These are phyloP conservation scores for Globisporangium carolinianum DNA, from an alignment of 352 stramenopile species.

Conservation along the genomic window DNA sequence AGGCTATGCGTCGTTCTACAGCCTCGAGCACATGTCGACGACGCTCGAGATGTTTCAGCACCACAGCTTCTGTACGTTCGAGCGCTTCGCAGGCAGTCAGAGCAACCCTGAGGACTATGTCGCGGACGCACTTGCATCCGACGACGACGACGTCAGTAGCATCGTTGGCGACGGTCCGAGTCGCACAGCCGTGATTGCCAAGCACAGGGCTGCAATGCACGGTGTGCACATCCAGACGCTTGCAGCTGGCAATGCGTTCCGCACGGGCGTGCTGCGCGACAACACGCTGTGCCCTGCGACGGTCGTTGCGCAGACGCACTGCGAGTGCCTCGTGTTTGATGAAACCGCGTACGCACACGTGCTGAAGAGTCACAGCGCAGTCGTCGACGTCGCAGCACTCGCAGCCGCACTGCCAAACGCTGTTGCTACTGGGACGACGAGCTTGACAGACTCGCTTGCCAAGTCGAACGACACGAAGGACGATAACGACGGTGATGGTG, in stretches of 20 bases:
- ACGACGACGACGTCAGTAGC: not conserved
- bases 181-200: slow-evolving; percentile 9
- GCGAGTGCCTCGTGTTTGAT: slow-evolving; percentile 42
- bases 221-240: slow-evolving; percentile 57
- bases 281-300: slow-evolving; percentile 34
- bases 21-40: slow-evolving; percentile 47
- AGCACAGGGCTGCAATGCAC: slow-evolving; percentile 34
- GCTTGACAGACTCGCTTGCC: not conserved
- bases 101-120: slow-evolving; percentile 26
- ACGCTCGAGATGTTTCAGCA: slow-evolving; percentile 56
- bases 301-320: slow-evolving; percentile 46
- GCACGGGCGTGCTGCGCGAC: slow-evolving; percentile 40
- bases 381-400: slow-evolving; percentile 21
- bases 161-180: not conserved
- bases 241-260: slow-evolving; percentile 41
- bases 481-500: not conserved
- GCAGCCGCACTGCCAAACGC: not conserved
- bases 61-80: slow-evolving; percentile 48
- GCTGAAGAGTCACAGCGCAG: slow-evolving; percentile 26
- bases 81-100: slow-evolving; percentile 23
- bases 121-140: not conserved
- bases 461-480: not conserved
- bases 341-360: slow-evolving; percentile 30
- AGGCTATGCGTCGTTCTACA: slow-evolving; percentile 55
- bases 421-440: no score